Evolutionary conservation across 2,329 filamentous ascomycete genomes (phyloP), one percentile per base, ranked within the genome.

Genomic region (Phoma herbarum): DNA sequence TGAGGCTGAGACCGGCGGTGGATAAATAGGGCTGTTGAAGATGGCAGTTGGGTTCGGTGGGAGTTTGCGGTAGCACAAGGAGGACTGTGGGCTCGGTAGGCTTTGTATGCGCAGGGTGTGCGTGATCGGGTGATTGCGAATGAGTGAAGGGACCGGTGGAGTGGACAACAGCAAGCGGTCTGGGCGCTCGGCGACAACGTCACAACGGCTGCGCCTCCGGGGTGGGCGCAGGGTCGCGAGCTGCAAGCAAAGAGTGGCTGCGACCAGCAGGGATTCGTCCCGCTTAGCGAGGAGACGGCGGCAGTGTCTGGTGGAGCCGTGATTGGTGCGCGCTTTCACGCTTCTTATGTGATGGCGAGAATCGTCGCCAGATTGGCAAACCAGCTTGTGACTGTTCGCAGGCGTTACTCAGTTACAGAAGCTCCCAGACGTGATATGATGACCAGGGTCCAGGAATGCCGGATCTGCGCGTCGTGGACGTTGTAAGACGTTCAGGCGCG

Each of bases 61-160:
- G 33, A 54, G 67, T 70, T 66, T 68, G 63, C 55, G 57, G 56
- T 64, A 57, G 35, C 57, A 64, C 63, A 64, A 63, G 59, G 65
- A 60, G 59, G 57, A 61, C 59, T 60, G 69, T 69, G 63, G 57
- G 35, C 33, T 56, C 26, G 41, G 57, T 42, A 18, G 60, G 53
- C 60, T 72, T 73, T 72, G 68, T 76, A 74, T 73, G 72, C 61
- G 61, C 48, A 51, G 66, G 20, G 60, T 57, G 59, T 57, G 65
- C 18, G 65, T 52, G 52, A 62, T 71, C 70, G 67, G 66, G 68
- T 75, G 72, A 74, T 71, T 20, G 56, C 52, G 59, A 42, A 41
- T 48, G 62, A 43, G 50, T 25, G 57, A 60, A 50, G 51, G 52
- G 55, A 60, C 45, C 45, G 47, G 42, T 43, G 43, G 35, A 52